Base-by-base conservation (phyloP, 1,139 yeast species). In the Scheffersomyces titani region DNA sequence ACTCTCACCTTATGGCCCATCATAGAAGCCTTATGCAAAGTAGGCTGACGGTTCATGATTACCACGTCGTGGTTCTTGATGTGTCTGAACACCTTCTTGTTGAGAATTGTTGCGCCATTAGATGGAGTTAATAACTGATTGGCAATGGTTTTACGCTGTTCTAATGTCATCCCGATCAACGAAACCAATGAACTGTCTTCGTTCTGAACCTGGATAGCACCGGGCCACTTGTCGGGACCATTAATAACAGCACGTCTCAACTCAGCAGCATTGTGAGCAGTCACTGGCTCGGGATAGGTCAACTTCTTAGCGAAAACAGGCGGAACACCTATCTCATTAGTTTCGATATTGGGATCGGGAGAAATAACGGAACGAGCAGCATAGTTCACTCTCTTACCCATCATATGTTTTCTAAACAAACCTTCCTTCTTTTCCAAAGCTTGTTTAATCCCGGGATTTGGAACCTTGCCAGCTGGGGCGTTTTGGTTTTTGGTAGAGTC, bases 321-420 rank as follows among this genome's bases (percentile, higher is more conserved):
- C 47, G 99, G 99, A 54, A 96, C 96, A 77, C 99, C 99, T 70
- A 96, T 94, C 76, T 96, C 98, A 71, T 93, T 91, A 19, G 99
- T 94, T 77, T 94, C 99, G 68, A 96, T 83, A 78, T 90, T 94
- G 57, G 99, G 99, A 78, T 96, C 99, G 4, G 99, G 99, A 6
- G 99, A 93, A 76, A 96, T 96, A 66, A 96, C 99, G 16, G 99
- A 93, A 75, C 99, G 91, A 53, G 99, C 99, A 59, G 99, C 98
- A 69, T 90, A 93, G 73, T 96, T 96, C 59, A 96, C 99, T 80
- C 99, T 92, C 82, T 96, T 96, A 74, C 99, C 99, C 99, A 96
- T 96, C 99, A 96, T 94, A 70, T 96, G 97, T 74, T 93, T 94
- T 81, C 99, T 88, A 81, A 94, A 94, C 65, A 94, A 82, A 73